Evolutionary conservation across 192 early-diverging fungal genomes (phyloP).

Genomic region (Backusella luteola): DNA sequence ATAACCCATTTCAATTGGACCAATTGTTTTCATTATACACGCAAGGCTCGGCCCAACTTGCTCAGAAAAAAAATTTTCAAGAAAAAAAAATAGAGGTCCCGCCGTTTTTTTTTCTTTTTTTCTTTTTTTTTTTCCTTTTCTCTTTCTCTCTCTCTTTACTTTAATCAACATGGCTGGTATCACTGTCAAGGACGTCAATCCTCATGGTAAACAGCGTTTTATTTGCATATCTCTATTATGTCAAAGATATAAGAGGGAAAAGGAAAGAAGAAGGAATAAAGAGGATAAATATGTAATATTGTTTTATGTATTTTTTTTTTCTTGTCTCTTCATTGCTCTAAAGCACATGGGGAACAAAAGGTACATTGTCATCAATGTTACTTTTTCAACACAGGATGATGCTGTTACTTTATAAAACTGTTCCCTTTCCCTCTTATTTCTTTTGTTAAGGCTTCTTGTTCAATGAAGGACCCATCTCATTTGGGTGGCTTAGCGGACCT

Average conservation of each 20-base stretch:
- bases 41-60: background rate
- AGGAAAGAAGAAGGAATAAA: background rate
- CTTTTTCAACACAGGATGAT: background rate
- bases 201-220: slow-evolving; percentile 12
- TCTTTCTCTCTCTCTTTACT: slow-evolving; percentile 9
- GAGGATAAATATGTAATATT: background rate
- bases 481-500: background rate
- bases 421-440: background rate
- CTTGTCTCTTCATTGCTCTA: background rate
- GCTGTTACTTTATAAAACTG: background rate
- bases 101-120: background rate
- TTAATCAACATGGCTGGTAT: slow-evolving; percentile 19
- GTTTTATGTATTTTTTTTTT: background rate
- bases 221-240: background rate
- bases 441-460: background rate
- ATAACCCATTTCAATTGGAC: too few relatives aligned
- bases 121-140: background rate
- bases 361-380: background rate
- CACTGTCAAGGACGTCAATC: slow-evolving; percentile 18
- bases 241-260: background rate
- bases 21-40: background rate
- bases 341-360: background rate
- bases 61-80: background rate
- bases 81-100: background rate
- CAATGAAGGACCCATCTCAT: background rate